phyloP scores from a whole-genome alignment of 164 flowering plant species.

The Protea cynaroides region DNA sequence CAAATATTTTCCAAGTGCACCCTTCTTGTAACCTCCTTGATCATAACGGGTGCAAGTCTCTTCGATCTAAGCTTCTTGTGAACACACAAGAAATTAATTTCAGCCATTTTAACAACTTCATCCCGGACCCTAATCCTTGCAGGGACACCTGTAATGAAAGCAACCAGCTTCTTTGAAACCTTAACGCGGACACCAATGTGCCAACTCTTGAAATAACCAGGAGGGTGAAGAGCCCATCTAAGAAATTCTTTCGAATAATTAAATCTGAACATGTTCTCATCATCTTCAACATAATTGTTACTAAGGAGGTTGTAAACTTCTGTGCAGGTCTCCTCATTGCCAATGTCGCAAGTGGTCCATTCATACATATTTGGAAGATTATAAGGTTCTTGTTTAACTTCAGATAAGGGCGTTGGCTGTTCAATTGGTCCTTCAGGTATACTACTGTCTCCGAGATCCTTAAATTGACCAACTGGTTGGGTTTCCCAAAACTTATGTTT shows the following conservation, averaged over 20 bases:
- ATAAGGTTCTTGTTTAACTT: slow-evolving; percentile 48
- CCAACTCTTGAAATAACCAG: slow-evolving; percentile 45
- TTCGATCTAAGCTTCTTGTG: slow-evolving; percentile 53
- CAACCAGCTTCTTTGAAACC: slow-evolving; percentile 40
- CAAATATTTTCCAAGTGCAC: slow-evolving; percentile 54
- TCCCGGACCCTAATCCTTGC: slow-evolving; percentile 37
- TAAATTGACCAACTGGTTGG: slow-evolving; percentile 52
- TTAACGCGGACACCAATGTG: slow-evolving; percentile 54
- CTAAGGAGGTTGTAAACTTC: slow-evolving; percentile 40
- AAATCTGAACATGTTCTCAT: slow-evolving; percentile 54
- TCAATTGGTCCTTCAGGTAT: slow-evolving; percentile 48
- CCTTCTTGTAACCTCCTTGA: slow-evolving; percentile 48
- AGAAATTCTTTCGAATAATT: slow-evolving; percentile 53
- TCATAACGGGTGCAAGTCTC: slow-evolving; percentile 50
- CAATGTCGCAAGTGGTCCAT: slow-evolving; percentile 46
- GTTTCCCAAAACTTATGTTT: slow-evolving; percentile 54
- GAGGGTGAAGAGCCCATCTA: slow-evolving; percentile 47
- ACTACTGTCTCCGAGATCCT: slow-evolving; percentile 40
- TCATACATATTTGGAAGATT: slow-evolving; percentile 39
- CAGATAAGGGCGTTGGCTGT: slow-evolving; percentile 37
- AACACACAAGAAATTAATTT: slow-evolving; percentile 50
- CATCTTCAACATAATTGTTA: slow-evolving; percentile 51
- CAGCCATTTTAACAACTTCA: slow-evolving; percentile 40
- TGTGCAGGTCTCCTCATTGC: slow-evolving; percentile 34
- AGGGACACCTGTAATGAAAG: slow-evolving; percentile 52